Evolutionary conservation across 1,284 basidiomycete species (phyloP).

Genomic region (Heterobasidion parviporum): DNA sequence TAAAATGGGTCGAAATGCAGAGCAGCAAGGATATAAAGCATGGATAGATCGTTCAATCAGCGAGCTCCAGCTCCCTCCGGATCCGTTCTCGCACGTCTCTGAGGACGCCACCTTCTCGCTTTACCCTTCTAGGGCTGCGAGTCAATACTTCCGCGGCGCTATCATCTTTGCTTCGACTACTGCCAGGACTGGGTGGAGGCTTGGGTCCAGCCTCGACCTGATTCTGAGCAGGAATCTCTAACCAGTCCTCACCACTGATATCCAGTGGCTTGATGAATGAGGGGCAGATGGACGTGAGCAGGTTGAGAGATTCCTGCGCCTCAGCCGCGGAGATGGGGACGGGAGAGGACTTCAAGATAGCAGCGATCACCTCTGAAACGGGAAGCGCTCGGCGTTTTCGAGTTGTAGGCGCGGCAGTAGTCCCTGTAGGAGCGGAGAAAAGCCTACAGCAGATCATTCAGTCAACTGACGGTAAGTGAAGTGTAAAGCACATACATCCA

Average conservation of each 20-base stretch:
- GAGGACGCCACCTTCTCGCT: conserved; percentile 59
- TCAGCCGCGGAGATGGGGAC: conserved; percentile 70
- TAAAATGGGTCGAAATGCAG: background rate
- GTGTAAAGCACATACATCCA: conserved; percentile 56
- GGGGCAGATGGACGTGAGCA: conserved; percentile 62
- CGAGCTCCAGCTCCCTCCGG: conserved; percentile 61
- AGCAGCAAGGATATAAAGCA: conserved; percentile 1
- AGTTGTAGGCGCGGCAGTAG: conserved; percentile 33
- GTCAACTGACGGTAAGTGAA: background rate
- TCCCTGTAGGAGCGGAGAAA: conserved; percentile 44
- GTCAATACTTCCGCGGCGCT: conserved; percentile 51
- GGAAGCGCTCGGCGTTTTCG: conserved; percentile 66
- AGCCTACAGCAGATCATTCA: too few species aligned
- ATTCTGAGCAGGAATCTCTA: conserved; percentile 66
- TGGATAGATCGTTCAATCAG: conserved; percentile 34
- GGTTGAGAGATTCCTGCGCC: conserved; percentile 60
- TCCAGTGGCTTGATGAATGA: conserved; percentile 64
- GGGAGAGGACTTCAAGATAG: conserved; percentile 69
- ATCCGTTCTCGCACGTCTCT: conserved; percentile 74
- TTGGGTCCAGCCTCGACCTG: conserved; percentile 4
- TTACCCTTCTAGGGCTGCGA: conserved; percentile 63
- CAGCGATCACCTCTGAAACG: conserved; percentile 49
- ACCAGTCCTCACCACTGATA: conserved; percentile 65
- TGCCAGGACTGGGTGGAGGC: conserved; percentile 19
- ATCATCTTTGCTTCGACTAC: conserved; percentile 12